These are phyloP conservation scores for Colletotrichum tropicicola DNA, from an alignment of 2,329 filamentous ascomycete species.

Conservation along the genomic window DNA sequence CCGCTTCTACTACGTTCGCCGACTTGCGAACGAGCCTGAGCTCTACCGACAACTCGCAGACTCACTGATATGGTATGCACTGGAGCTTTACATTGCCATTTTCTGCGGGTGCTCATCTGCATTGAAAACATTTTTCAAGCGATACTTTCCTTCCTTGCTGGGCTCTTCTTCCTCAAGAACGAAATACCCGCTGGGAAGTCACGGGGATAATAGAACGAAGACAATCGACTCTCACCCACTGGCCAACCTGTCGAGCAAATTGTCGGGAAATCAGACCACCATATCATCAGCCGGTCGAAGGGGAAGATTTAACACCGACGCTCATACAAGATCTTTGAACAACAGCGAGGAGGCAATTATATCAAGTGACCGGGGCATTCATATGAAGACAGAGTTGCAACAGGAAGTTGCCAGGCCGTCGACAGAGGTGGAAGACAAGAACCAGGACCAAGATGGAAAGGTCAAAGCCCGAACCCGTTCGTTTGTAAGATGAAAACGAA, in stretches of 20 bases:
- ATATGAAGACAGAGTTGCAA: neutral
- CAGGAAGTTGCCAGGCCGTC: neutral
- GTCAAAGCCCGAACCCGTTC: neutral
- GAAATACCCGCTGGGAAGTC: neutral
- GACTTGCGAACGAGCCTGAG: neutral
- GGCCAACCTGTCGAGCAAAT: neutral
- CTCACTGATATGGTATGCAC: neutral
- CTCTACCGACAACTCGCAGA: constrained; percentile 9
- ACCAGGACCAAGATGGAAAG: neutral
- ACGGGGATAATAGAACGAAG: neutral
- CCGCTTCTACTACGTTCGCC: constrained; percentile 14
- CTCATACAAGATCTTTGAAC: neutral
- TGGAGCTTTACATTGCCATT: constrained; percentile 12
- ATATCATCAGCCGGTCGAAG: neutral
- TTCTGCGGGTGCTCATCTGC: constrained; percentile 8
- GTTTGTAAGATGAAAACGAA: neutral
- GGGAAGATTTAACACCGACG: too few relatives aligned
- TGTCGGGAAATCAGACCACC: neutral
- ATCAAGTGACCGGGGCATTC: neutral
- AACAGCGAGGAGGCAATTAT: constrained; percentile 13
- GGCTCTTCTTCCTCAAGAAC: neutral
- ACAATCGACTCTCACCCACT: neutral
- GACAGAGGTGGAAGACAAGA: neutral
- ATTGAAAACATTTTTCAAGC: constrained; percentile 3
- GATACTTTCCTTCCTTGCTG: neutral